These are phyloP conservation scores for Picocystis sp. DNA, from an alignment of 163 green algal species.

Conservation along the genomic window DNA sequence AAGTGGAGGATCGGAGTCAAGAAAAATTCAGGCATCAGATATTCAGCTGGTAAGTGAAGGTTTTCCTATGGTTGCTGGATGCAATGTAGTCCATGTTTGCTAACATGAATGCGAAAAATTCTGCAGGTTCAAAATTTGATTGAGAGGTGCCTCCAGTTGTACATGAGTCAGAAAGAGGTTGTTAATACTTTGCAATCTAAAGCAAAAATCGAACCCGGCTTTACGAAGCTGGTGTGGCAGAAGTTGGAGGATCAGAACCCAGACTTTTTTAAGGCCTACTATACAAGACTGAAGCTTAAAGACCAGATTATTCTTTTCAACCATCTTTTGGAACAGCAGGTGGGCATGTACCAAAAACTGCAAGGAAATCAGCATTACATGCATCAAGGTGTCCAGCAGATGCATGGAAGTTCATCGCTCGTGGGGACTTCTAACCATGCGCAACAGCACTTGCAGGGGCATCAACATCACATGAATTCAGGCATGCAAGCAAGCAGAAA, in stretches of 20 bases:
- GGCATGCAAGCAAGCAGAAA: too few relatives aligned
- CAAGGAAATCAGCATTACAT: too few relatives aligned
- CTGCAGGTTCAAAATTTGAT: constrained; percentile 62
- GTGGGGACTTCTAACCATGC: too few relatives aligned
- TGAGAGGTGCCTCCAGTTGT: constrained; percentile 79
- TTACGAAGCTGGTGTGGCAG: constrained; percentile 72
- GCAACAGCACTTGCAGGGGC: too few relatives aligned
- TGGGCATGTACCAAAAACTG: not conserved
- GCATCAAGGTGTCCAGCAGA: too few relatives aligned
- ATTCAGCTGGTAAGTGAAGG: constrained; percentile 44
- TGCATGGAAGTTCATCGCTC: too few relatives aligned
- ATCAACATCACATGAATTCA: too few relatives aligned
- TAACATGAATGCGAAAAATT: not conserved
- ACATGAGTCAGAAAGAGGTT: constrained; percentile 57
- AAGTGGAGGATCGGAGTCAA: too few relatives aligned
- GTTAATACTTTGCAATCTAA: constrained; percentile 18
- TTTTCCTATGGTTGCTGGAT: too few relatives aligned
- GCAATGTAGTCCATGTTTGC: too few relatives aligned
- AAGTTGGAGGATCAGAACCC: constrained; percentile 90
- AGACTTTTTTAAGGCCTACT: constrained; percentile 83
- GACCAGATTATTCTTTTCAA: constrained; percentile 93
- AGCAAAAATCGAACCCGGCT: constrained; percentile 51
- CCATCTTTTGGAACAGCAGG: constrained; percentile 76
- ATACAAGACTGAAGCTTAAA: constrained; percentile 75
- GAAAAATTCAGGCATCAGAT: constrained; percentile 15